Evolutionary conservation across 371 early-diverging fungal species (phyloP), one percentile per base, ranked within the genome.

Genomic region (Rhizopus stolonifer): DNA sequence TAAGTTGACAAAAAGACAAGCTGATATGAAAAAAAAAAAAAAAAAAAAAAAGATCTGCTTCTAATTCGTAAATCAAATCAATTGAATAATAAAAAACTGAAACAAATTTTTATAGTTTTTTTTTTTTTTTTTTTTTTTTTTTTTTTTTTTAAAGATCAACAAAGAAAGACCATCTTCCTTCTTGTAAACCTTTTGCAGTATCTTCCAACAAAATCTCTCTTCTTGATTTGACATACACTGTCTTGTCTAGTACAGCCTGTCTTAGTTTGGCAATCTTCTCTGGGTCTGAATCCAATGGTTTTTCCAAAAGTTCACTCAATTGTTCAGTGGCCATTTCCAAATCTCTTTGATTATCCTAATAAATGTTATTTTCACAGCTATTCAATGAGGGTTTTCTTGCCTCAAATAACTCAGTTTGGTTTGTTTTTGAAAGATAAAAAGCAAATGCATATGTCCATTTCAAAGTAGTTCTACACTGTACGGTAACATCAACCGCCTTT

Each of bases 391-490:
- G 29, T 1, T 29, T 29, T 29, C 29, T 53, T 65, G 68, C 72
- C 54, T 97, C 97, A 70, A 97, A 97, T 23, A 98, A 65, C n/a
- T 79, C 87, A 1, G 95, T 95, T 63, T 85, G 72, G 74, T 96
- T 97, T 60, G 86, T 80, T 52, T 80, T 80, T 15, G 59, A 66
- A 63, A 98, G 80, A 65, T 95, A 98, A 70, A 89, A 98, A 1
- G 96, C 96, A 69, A 98, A 90, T 17, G 90, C 91, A 69, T 96
- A 98, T 0, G 96, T 94, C 96, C 97, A 98, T 63, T 92, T 94
- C 25, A 98, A 83, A 0, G 93, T 94, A 68, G 79, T 87, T 53
- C 99, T 89, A 56, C 94, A 87, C 52, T 86, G 72, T 11, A 90
- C 81, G 13, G 97, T 82, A 1, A 88, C 89, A 65, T 94, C 93